Evolutionary conservation across 225 moss, liverwort and hornwort species (phyloP).

Genomic region (Marchantia polymorpha): DNA sequence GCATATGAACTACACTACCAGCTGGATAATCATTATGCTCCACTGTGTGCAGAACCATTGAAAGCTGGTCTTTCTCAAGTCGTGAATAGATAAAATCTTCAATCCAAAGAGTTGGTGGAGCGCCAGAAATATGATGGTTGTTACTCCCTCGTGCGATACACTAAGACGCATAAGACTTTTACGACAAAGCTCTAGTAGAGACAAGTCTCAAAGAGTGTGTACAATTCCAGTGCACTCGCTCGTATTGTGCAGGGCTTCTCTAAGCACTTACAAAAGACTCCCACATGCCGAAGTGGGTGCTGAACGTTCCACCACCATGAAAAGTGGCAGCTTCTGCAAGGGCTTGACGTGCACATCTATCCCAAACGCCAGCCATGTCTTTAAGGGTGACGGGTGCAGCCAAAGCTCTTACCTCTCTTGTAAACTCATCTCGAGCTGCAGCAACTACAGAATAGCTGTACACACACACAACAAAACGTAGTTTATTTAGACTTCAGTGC

Average conservation of each 20-base stretch:
- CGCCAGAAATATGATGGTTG: background rate
- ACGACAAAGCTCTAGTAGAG: background rate
- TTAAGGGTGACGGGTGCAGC: constrained; percentile 59
- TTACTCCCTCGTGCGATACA: background rate
- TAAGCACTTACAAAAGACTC: constrained; percentile 51
- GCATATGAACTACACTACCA: background rate
- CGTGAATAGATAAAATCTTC: background rate
- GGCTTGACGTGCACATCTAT: constrained; percentile 74
- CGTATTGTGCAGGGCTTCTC: background rate
- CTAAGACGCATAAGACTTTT: background rate
- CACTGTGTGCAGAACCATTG: background rate
- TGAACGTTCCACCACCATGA: constrained; percentile 81
- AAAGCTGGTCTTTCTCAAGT: background rate
- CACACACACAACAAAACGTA: background rate
- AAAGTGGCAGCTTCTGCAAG: constrained; percentile 63
- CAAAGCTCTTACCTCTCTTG: constrained; percentile 33
- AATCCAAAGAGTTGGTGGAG: background rate
- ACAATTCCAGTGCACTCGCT: constrained; percentile 4
- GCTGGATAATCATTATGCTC: background rate
- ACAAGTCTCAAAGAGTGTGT: background rate
- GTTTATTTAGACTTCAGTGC: background rate
- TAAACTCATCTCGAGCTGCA: constrained; percentile 37
- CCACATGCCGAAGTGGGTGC: constrained; percentile 67
- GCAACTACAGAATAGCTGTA: constrained; percentile 41
- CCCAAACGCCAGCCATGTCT: constrained; percentile 71